phyloP scores from a whole-genome alignment of 192 early-diverging fungal species.

The Rhizoclosmatium sp. region DNA sequence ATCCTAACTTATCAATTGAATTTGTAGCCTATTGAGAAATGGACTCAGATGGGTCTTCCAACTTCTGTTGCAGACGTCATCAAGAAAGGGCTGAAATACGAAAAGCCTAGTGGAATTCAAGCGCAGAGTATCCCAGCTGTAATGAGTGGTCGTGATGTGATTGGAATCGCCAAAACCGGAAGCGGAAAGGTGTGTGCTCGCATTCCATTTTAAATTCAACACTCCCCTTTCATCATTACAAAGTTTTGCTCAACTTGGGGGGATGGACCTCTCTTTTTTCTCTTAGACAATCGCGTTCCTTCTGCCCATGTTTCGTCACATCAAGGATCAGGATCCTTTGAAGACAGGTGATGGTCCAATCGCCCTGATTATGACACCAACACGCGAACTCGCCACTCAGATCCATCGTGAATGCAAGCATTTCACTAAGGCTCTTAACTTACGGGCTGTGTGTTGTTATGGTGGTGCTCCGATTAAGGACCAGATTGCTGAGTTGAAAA shows the following conservation, averaged over 20 bases:
- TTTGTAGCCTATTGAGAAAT: constrained; percentile 77
- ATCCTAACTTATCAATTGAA: not conserved
- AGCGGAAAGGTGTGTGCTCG: constrained; percentile 72
- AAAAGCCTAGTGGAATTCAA: constrained; percentile 88
- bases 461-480: constrained; percentile 78
- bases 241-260: constrained; percentile 3
- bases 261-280: constrained; percentile 10
- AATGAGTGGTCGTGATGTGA: constrained; percentile 93
- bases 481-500: constrained; percentile 68
- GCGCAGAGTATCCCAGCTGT: constrained; percentile 95
- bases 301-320: constrained; percentile 91
- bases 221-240: not conserved
- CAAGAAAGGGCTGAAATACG: constrained; percentile 79
- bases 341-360: constrained; percentile 61
- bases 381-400: constrained; percentile 79
- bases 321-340: constrained; percentile 54
- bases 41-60: constrained; percentile 97
- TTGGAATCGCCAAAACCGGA: constrained; percentile 95
- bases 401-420: constrained; percentile 91
- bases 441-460: constrained; percentile 91
- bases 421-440: constrained; percentile 86
- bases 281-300: constrained; percentile 84
- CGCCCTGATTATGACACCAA: constrained; percentile 77
- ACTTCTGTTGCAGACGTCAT: constrained; percentile 71
- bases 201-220: not conserved